Percentiles rank a stretch among this genome's conserved stretches.
phyloP scores from a whole-genome alignment of 2,329 filamentous ascomycete genomes.

The Neonectria ditissima region DNA sequence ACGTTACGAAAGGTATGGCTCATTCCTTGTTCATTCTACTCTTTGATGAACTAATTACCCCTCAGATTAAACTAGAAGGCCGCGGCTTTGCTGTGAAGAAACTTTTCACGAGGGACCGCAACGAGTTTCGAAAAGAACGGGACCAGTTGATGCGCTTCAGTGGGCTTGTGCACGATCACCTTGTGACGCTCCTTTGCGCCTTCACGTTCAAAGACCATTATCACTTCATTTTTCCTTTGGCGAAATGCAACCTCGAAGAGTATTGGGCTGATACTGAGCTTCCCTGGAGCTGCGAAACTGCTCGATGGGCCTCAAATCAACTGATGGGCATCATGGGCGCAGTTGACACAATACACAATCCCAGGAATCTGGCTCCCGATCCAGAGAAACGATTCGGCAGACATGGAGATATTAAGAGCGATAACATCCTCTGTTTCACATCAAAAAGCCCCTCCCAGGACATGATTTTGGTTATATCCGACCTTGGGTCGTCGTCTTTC shows the following conservation, averaged over 20 bases:
- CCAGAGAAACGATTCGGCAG: neutral
- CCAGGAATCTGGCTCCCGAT: neutral
- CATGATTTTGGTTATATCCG: constrained; percentile 13
- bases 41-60: neutral
- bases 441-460: neutral
- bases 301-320: constrained; percentile 3
- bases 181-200: constrained; percentile 19
- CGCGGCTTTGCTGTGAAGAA: constrained; percentile 23
- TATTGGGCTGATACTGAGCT: neutral
- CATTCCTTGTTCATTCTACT: neutral
- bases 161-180: constrained; percentile 7
- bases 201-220: neutral
- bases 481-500: constrained; percentile 14
- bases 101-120: neutral
- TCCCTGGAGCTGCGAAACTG: neutral
- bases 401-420: constrained; percentile 23
- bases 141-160: constrained; percentile 18
- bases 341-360: constrained; percentile 25
- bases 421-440: constrained; percentile 28
- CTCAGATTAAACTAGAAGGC: constrained; percentile 6
- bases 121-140: neutral
- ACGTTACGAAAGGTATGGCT: neutral
- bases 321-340: constrained; percentile 20
- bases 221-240: constrained; percentile 25
- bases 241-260: neutral